Conservation (phyloP, 108 stramenopile genomes). For the Cyclotella cryptica region DNA sequence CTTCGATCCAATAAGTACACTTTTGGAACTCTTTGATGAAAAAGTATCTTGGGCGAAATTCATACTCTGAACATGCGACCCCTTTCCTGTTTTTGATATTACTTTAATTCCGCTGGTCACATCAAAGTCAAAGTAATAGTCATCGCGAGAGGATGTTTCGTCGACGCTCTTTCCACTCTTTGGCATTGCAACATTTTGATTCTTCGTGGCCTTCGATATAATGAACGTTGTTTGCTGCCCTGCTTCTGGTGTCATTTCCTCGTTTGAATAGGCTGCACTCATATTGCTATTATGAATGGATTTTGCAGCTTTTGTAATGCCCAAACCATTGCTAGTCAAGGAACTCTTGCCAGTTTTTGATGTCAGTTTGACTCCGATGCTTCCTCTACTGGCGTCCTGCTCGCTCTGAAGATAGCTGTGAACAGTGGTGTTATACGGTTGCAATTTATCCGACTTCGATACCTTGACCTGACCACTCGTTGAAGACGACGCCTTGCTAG, state of each 20-base stretch:
- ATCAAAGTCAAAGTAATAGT: neutral
- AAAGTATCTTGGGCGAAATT: neutral
- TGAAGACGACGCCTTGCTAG: neutral
- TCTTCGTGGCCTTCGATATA: neutral
- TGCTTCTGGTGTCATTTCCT: neutral
- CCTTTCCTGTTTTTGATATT: conserved; percentile 10
- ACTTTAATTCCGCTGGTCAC: neutral
- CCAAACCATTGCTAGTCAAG: neutral
- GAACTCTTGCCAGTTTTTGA: conserved; percentile 1
- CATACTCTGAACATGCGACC: neutral
- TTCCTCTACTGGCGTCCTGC: neutral
- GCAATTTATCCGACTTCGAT: neutral
- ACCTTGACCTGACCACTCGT: neutral
- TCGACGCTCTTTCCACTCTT: conserved; percentile 6
- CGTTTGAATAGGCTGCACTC: neutral
- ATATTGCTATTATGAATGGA: too few relatives aligned
- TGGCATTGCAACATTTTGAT: neutral
- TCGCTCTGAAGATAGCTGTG: neutral
- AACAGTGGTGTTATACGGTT: neutral
- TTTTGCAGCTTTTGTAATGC: too few relatives aligned
- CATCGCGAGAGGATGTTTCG: neutral
- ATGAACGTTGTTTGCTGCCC: too few relatives aligned
- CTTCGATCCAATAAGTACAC: neutral
- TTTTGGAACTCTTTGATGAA: neutral
- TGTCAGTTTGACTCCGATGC: neutral